Percentiles rank a stretch among this genome's conserved stretches.
phyloP scores from a whole-genome alignment of 2,329 filamentous ascomycete genomes.

The Ceratocystis colombiana region DNA sequence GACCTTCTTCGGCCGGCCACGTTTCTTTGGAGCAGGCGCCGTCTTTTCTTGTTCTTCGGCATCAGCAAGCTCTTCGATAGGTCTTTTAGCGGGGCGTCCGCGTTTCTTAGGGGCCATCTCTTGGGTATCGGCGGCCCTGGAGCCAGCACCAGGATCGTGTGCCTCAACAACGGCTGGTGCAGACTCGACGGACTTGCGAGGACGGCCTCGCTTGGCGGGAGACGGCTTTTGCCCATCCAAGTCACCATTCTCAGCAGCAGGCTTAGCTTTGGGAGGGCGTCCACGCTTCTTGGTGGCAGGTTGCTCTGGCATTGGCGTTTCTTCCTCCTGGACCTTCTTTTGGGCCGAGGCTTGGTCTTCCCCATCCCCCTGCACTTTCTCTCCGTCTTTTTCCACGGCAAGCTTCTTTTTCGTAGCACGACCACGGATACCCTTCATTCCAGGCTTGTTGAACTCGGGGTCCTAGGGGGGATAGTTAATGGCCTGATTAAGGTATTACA shows the following conservation, averaged over 20 bases:
- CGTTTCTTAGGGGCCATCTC: conserved; percentile 22
- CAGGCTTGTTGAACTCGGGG: conserved; percentile 59
- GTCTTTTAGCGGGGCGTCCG: conserved; percentile 20
- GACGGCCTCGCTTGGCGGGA: conserved; percentile 27
- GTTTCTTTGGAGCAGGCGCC: conserved; percentile 19
- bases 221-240: conserved; percentile 15
- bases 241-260: conserved; percentile 5
- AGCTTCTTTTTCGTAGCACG: conserved; percentile 27
- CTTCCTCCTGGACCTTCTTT: conserved; percentile 30
- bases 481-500: neutral
- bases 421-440: conserved; percentile 53
- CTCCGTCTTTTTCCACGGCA: conserved; percentile 29
- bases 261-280: conserved; percentile 21
- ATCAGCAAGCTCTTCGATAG: conserved; percentile 16
- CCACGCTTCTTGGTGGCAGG: conserved; percentile 23
- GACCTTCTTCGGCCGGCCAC: conserved; percentile 17
- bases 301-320: conserved; percentile 28
- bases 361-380: conserved; percentile 29
- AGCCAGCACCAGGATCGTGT: too few species aligned
- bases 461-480: conserved; percentile 44
- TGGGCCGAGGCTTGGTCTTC: neutral
- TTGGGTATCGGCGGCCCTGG: neutral
- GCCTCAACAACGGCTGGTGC: neutral
- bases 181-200: conserved; percentile 3
- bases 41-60: conserved; percentile 16